Base-by-base conservation (phyloP, 176 grass and related monocot genomes). In the Calamus simplicifolius region DNA sequence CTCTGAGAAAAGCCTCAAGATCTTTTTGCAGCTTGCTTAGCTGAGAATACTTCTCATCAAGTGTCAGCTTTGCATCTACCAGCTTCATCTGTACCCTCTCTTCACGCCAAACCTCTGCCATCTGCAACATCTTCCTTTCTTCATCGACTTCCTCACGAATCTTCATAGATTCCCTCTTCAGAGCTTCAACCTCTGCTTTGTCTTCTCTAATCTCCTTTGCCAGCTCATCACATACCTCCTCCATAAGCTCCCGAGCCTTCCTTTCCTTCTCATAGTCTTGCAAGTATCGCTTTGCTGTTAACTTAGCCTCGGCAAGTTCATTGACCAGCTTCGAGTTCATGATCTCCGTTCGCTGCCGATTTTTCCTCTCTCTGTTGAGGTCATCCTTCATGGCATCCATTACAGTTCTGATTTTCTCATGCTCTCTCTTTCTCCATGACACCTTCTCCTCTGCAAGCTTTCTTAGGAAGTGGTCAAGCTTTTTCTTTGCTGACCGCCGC, bases 51-150 rank as follows among this genome's bases (percentile, higher is more conserved):
- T 51, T 64, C 61, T 64, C 61, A 19, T 64, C 48, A 25, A 64
- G 61, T 25, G 27, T 50, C n/a, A 64, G 19, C 3, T 50, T 64
- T 3, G 61, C 18, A 64, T 64, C 61, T 16, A 64, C 23, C 61
- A 64, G 25, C 61, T 64, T 64, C 61, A 51, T 49, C 43, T 64
- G 61, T 10, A 64, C 61, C 17, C 61, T 64, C 18, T 64, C 61
- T 50, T 64, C 61, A 26, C 61, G 48, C 61, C 61, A 64, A 51
- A 64, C 43, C 61, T 64, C 61, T 17, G 61, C 48, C 38, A 64
- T 49, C 38, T 64, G 61, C 48, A 64, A 50, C 61, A 51, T 64
- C 5, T 64, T 64, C 7, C 61, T 64, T 12, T 64, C 61, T 25
- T 23, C 61, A 15, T 64, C 61, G 21, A 64, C 25, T 64, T 64